Evolutionary conservation across 225 moss, liverwort and hornwort species (phyloP), one percentile per base, ranked within the genome.

Genomic region (Polytrichum commune): DNA sequence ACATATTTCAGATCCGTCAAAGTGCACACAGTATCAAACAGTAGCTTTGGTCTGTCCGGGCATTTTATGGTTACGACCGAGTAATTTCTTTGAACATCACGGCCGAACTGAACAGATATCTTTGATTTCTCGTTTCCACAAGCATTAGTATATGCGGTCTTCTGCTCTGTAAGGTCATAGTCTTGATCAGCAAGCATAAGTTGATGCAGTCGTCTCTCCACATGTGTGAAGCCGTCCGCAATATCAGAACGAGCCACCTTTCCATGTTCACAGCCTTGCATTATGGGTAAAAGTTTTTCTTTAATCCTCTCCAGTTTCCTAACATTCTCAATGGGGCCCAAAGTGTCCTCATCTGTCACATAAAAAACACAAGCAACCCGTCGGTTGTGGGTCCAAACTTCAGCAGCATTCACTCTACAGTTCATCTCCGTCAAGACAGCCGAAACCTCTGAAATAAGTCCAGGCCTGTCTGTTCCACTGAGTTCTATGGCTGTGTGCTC

Each of bases 311-410:
- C 74, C 65, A 86, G 79, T 32, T 82, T 83, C 6, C 66, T 76
- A 7, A 79, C 77, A 69, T 95, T 90, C 28, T 86, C 84, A 53
- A 95, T 85, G 24, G 91, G 88, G 20, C 90, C 90, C 10, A 84
- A 82, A 23, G 83, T 88, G 55, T 83, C 83, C 33, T 84, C 90
- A 23, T 95, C 93, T n/a, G 95, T 95, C 1, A 95, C 95, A 33
- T 91, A 93, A 7, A 95, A 86, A 46, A 95, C 93, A 72, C 95
- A 95, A 0, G 95, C 95, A 23, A 90, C 95, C 27, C 95, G 85
- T 75, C 88, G 78, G 19, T 93, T 91, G 72, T 95, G 95, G 24
- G 95, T 95, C 95, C 95, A 95, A 26, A 95, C 93, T 73, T 95
- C 93, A 6, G 91, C 93, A 62, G 92, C 91, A 67, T 91, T 95